phyloP scores from a whole-genome alignment of 768 basidiomycete genomes.

The Mrakia gelida region DNA sequence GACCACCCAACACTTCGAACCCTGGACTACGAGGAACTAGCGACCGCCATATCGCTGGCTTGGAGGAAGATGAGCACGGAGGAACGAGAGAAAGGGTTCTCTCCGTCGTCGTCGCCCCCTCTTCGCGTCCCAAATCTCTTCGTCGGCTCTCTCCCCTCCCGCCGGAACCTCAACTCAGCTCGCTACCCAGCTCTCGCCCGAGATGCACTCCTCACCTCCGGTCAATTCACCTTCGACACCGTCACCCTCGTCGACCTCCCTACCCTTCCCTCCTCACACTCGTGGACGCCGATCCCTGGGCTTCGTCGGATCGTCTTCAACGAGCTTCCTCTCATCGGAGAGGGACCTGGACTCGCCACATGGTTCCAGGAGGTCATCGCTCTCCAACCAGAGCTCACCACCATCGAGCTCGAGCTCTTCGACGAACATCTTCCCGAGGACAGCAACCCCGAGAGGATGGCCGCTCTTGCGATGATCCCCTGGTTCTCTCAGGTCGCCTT shows the following conservation, averaged over 20 bases:
- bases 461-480: neutral
- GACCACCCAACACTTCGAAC: neutral
- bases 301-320: neutral
- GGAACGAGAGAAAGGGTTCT: neutral
- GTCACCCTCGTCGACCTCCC: conserved; percentile 1
- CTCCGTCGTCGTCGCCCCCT: neutral
- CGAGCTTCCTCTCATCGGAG: neutral
- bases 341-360: neutral
- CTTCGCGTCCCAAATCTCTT: neutral
- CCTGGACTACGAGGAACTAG: conserved; percentile 2
- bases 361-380: neutral
- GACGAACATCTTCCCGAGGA: neutral
- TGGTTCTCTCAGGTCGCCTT: conserved; percentile 3
- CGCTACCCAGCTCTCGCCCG: conserved; percentile 7
- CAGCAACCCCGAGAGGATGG: neutral
- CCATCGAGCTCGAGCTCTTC: neutral
- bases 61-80: neutral
- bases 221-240: neutral
- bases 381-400: neutral
- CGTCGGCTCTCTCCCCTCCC: conserved; percentile 3
- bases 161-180: conserved; percentile 8
- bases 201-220: neutral
- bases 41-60: neutral
- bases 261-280: neutral
- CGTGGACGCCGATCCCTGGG: neutral